phyloP scores from a whole-genome alignment of 495 filamentous ascomycete genomes.

The Sphaerosporella brunnea region DNA sequence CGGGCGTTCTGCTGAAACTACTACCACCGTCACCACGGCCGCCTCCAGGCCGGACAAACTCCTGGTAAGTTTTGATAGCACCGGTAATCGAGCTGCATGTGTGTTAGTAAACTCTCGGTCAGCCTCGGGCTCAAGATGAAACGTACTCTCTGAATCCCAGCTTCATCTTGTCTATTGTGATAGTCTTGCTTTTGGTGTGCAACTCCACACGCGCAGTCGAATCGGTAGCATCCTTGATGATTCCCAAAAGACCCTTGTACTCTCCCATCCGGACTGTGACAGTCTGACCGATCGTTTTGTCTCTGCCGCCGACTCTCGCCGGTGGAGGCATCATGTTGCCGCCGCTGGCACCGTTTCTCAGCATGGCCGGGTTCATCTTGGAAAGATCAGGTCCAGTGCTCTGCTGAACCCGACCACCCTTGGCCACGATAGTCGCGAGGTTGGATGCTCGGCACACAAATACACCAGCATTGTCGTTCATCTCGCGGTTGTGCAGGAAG shows the following conservation, averaged over 20 bases:
- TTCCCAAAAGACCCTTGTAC: slow-evolving; percentile 84
- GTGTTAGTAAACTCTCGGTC: too few relatives aligned
- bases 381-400: slow-evolving; percentile 51
- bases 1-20: slow-evolving; percentile 25
- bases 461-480: slow-evolving; percentile 72
- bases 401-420: slow-evolving; percentile 51
- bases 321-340: slow-evolving; percentile 49
- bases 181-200: slow-evolving; percentile 74
- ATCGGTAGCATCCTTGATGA: slow-evolving; percentile 83
- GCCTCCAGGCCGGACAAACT: slow-evolving; percentile 41
- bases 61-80: slow-evolving; percentile 46
- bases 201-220: slow-evolving; percentile 73
- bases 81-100: slow-evolving; percentile 38
- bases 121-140: slow-evolving; percentile 7
- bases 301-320: slow-evolving; percentile 43
- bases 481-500: slow-evolving; percentile 69
- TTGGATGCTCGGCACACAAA: slow-evolving; percentile 74
- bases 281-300: slow-evolving; percentile 78
- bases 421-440: slow-evolving; percentile 75
- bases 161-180: slow-evolving; percentile 59
- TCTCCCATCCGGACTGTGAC: slow-evolving; percentile 66
- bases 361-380: slow-evolving; percentile 83
- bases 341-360: slow-evolving; percentile 35
- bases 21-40: slow-evolving; percentile 34
- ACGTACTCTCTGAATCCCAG: slow-evolving; percentile 64